Base-by-base conservation (phyloP, 306 rosid species). In the Vicia villosa region DNA sequence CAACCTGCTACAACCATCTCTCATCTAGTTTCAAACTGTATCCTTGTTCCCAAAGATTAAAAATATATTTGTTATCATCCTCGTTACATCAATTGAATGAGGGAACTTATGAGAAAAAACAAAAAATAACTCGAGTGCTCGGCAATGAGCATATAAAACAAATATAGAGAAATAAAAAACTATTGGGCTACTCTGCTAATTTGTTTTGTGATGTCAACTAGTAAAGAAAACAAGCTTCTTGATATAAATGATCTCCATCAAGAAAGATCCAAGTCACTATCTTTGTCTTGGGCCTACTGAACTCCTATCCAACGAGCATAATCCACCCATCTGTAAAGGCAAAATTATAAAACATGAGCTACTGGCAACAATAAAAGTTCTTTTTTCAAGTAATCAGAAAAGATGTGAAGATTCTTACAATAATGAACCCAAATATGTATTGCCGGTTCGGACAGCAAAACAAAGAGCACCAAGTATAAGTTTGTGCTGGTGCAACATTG, bases 391-490 rank as follows among this genome's bases (percentile, higher is more conserved):
- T 30, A 65, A 62, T 61, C 38, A 62, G 37, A 43, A 34, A 19
- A 47, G 60, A 47, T 37, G 50, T 47, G 11, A 43, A 41, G 12
- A 34, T 79, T 68, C 95, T 86, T 81, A 91, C 97, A 88, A 70
- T 79, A 91, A 65, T 77, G 97, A 91, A 63, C 97, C 95, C 86
- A 88, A 72, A 83, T 83, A 91, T 0, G 97, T 91, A 69, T 88
- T 88, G 76, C 95, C 97, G 4, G 97, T 91, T 26, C 97, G 72
- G 70, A 86, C 87, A 22, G 97, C 97, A 74, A 91, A 91, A 86
- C 82, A 84, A 22, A 86, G 7, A 64, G 97, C 97, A 60, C 90
- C 74, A 1, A 91, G 90, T 36, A 82, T 47, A 46, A 91, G 90
- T 82, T 91, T 91, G 90, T 91, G 90, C 66, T 84, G 64, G 78